phyloP scores from a whole-genome alignment of 1,284 basidiomycete species.

The Leccinum subrobustum region DNA sequence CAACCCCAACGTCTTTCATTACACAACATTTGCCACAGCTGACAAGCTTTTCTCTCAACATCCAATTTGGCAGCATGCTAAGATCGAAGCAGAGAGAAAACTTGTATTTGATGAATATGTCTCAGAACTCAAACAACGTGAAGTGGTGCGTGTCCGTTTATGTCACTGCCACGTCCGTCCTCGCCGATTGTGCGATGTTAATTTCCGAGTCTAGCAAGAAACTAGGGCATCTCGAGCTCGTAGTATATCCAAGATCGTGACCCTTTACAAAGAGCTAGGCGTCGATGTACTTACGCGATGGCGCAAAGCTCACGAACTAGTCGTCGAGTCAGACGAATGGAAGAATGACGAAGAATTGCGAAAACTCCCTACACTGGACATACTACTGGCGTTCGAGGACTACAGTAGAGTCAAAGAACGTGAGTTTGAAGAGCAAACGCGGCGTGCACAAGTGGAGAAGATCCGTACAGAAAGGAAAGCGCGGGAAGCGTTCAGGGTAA shows the following conservation, averaged over 20 bases:
- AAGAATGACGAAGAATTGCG: conserved; percentile 70
- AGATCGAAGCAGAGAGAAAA: conserved; percentile 79
- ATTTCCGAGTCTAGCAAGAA: conserved; percentile 56
- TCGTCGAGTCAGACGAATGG: conserved; percentile 79
- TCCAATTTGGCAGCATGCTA: conserved; percentile 85
- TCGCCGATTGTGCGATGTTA: conserved; percentile 7
- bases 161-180: background rate
- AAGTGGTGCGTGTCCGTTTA: conserved; percentile 55
- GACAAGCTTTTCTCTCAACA: conserved; percentile 81
- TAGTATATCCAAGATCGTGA: no score
- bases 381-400: conserved; percentile 89
- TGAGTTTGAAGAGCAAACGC: conserved; percentile 83
- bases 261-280: conserved; percentile 78
- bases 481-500: conserved; percentile 82
- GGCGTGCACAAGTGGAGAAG: conserved; percentile 78
- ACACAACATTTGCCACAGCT: conserved; percentile 85
- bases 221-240: conserved; percentile 66
- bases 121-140: conserved; percentile 76
- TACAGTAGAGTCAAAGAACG: conserved; percentile 84
- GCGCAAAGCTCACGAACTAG: conserved; percentile 75
- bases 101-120: conserved; percentile 91
- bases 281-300: conserved; percentile 89
- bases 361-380: conserved; percentile 83
- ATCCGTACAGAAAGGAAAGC: conserved; percentile 80
- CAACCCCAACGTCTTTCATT: conserved; percentile 83